Percentiles rank a stretch among this genome's conserved stretches.
These are phyloP conservation scores for Arachnomyces sp. DNA, from an alignment of 2,329 filamentous ascomycete species.

Conservation along the genomic window DNA sequence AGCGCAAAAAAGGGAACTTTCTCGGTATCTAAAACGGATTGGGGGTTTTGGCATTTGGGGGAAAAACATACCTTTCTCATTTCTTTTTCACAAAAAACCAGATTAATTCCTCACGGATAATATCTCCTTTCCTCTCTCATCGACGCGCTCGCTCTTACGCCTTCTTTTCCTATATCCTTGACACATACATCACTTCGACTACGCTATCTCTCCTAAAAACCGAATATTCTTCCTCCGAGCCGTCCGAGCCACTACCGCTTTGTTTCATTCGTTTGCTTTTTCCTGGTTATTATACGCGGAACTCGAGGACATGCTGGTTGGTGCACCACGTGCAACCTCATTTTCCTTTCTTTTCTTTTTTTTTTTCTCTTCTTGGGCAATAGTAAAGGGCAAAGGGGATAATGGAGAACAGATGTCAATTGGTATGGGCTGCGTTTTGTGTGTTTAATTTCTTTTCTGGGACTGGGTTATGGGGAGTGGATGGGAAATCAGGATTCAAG, in stretches of 20 bases:
- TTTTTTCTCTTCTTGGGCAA: conserved; percentile 1
- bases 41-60: conserved; percentile 2
- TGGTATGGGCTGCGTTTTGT: too few relatives aligned
- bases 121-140: too few relatives aligned
- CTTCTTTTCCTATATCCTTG: conserved; percentile 10
- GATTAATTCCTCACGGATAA: too few relatives aligned
- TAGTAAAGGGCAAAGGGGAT: neutral
- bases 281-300: conserved; percentile 1
- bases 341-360: conserved; percentile 10
- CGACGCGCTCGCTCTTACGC: conserved; percentile 12
- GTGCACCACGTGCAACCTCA: conserved; percentile 13
- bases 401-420: too few relatives aligned
- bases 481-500: too few relatives aligned
- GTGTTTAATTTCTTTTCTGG: too few relatives aligned
- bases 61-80: conserved; percentile 3
- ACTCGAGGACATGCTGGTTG: conserved; percentile 12
- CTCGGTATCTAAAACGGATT: too few relatives aligned
- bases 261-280: too few relatives aligned
- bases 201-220: conserved; percentile 10
- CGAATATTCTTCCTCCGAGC: conserved; percentile 9
- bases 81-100: conserved; percentile 1
- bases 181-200: conserved; percentile 9
- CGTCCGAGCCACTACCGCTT: too few relatives aligned
- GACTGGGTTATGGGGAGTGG: too few relatives aligned
- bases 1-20: too few relatives aligned